Base-by-base conservation (phyloP, 2,329 filamentous ascomycete species). In the Proliferodiscus dingleyae region DNA sequence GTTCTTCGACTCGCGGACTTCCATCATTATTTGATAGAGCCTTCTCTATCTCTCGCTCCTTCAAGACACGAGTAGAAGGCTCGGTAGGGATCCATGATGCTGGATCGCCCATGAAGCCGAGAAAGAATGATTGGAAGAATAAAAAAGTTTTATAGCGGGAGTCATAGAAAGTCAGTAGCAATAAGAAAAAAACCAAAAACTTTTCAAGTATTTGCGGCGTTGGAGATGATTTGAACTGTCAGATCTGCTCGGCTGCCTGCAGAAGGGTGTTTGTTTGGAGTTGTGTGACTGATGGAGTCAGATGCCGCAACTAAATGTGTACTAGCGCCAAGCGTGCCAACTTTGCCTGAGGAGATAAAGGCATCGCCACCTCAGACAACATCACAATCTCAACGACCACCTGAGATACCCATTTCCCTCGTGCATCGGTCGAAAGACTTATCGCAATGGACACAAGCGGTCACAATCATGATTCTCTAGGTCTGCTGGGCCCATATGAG, bases 41-140 rank as follows among this genome's bases (percentile, higher is more conserved):
- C 19, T 29, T 36, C 26, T 42, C 26, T 16, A 15, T 23, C 41
- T 41, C 49, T 37, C 45, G 37, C 30, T 51, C 49, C n/a, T 29
- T 32, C 6, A 23, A 19, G 10, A 51, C 49, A 18, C 42, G 41
- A 6, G 49, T 51, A 24, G 45, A 51, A 26, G 49, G 49, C 26
- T 51, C 49, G 19, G 49, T 51, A n/a, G 49, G 45, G 21, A 51
- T 29, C 49, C 49, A 51, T 40, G 46, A 47, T 30, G 33, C 42
- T 19, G 47, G 41, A 41, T 45, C 42, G 24, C 34, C 39, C 45
- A 51, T 51, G 34, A 10, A 46, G 33, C n/a, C n/a, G n/a, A n/a
- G n/a, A n/a, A n/a, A n/a, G n/a, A n/a, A n/a, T n/a, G n/a, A n/a
- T n/a, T n/a, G n/a, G n/a, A n/a, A n/a, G n/a, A n/a, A n/a, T n/a